A percentile compares a stretch with the other conserved stretches of the same genome.
These are phyloP conservation scores for Cyberlindnera petersonii DNA, from an alignment of 805 yeast genomes.

Conservation along the genomic window DNA sequence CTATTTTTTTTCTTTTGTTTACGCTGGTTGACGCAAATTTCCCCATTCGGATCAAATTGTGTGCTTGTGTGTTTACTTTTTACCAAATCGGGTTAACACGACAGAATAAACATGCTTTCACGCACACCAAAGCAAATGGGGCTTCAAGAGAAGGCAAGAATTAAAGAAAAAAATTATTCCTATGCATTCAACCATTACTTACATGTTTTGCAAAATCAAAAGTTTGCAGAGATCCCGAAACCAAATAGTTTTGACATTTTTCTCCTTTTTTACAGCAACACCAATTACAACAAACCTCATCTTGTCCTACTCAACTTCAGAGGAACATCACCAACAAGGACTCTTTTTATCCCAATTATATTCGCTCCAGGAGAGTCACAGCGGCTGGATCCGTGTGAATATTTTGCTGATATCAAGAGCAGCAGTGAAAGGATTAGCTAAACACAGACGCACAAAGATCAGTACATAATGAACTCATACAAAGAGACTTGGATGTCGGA, in stretches of 20 bases:
- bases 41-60: constrained; percentile 9
- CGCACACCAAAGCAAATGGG: constrained; percentile 1
- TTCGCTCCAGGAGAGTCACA: constrained; percentile 13
- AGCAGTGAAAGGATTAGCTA: not conserved
- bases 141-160: too few species aligned
- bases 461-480: constrained; percentile 11
- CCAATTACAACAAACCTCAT: too few species aligned
- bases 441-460: not conserved
- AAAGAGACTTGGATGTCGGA: constrained; percentile 13
- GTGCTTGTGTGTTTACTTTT: constrained; percentile 14
- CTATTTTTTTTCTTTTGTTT: not conserved
- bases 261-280: too few species aligned
- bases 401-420: not conserved
- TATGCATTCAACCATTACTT: too few species aligned
- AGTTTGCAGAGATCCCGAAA: too few species aligned
- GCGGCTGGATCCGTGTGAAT: constrained; percentile 14
- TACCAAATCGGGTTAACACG: constrained; percentile 9
- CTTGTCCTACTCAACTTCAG: too few species aligned
- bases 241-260: too few species aligned
- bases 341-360: too few species aligned
- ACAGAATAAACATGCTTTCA: not conserved
- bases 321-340: too few species aligned
- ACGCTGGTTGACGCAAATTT: constrained; percentile 2
- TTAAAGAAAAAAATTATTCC: too few species aligned
- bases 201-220: too few species aligned